Percentiles rank a stretch among this genome's conserved stretches.
These are phyloP conservation scores for Malbranchea cinnamomea DNA, from an alignment of 2,329 filamentous ascomycete genomes.

Conservation along the genomic window DNA sequence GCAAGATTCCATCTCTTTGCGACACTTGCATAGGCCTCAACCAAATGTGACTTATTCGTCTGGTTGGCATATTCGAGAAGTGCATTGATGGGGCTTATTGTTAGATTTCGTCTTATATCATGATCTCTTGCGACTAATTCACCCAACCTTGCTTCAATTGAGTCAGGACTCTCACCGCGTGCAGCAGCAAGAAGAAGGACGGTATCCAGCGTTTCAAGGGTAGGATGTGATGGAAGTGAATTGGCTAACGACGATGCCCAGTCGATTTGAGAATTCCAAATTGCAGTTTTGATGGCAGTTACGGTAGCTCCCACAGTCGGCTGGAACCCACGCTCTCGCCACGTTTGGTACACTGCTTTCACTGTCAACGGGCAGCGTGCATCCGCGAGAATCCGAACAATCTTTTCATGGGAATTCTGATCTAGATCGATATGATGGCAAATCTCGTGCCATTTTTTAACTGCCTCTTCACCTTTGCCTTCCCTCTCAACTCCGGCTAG, in stretches of 20 bases:
- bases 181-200: constrained; percentile 63
- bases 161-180: constrained; percentile 54
- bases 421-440: constrained; percentile 27
- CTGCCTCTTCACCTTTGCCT: constrained; percentile 32
- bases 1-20: constrained; percentile 49
- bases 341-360: constrained; percentile 51
- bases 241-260: constrained; percentile 50
- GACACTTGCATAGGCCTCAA: constrained; percentile 57
- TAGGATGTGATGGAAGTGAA: constrained; percentile 28
- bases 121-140: constrained; percentile 42
- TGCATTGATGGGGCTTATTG: constrained; percentile 59
- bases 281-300: constrained; percentile 45
- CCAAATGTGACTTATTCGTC: constrained; percentile 54
- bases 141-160: constrained; percentile 57
- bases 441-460: too few species aligned
- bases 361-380: constrained; percentile 44
- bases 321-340: constrained; percentile 27
- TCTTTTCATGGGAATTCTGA: constrained; percentile 27
- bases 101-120: constrained; percentile 37
- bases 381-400: constrained; percentile 49
- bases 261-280: constrained; percentile 41
- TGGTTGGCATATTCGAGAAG: constrained; percentile 59
- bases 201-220: constrained; percentile 52
- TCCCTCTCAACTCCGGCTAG: constrained; percentile 37
- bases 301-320: constrained; percentile 36